These are phyloP conservation scores for Macaranga tanarius DNA, from an alignment of 441 rosid genomes.

Conservation along the genomic window DNA sequence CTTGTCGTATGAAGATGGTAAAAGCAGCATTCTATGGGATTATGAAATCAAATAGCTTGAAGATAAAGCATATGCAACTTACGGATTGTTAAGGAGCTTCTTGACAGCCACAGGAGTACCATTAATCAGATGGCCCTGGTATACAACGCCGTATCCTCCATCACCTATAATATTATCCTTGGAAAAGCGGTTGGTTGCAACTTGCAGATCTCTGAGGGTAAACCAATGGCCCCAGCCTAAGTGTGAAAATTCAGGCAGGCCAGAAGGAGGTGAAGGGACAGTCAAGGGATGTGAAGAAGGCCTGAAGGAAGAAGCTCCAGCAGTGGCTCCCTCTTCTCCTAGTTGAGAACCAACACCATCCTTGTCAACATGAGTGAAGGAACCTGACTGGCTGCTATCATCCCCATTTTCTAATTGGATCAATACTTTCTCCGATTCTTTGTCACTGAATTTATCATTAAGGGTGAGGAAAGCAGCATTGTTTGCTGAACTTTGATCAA, in stretches of 20 bases:
- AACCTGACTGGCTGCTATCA: constrained; percentile 64
- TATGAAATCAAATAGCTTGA: constrained; percentile 4
- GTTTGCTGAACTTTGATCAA: constrained; percentile 58
- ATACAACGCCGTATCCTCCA: constrained; percentile 96
- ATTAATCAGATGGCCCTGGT: constrained; percentile 65
- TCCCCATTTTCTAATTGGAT: constrained; percentile 58
- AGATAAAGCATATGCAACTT: constrained; percentile 36
- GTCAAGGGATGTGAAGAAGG: constrained; percentile 64
- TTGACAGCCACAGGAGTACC: constrained; percentile 87
- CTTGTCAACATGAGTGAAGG: constrained; percentile 52
- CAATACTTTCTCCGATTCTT: constrained; percentile 64
- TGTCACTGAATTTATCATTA: constrained; percentile 56
- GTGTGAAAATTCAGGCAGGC: constrained; percentile 83
- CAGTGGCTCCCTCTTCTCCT: constrained; percentile 56
- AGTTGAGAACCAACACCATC: constrained; percentile 52
- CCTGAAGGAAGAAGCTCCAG: constrained; percentile 32
- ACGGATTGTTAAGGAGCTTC: constrained; percentile 83
- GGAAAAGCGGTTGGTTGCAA: constrained; percentile 85
- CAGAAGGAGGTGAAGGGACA: constrained; percentile 76
- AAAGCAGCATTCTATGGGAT: constrained; percentile 2
- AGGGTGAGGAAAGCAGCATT: constrained; percentile 68
- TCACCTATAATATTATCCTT: constrained; percentile 87
- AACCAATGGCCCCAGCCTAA: constrained; percentile 99
- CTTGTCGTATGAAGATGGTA: constrained; percentile 10
- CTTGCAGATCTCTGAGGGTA: constrained; percentile 88